Evolutionary conservation across 2,329 filamentous ascomycete genomes (phyloP), one percentile per base, ranked within the genome.

Genomic region (Xylariaceae sp.): DNA sequence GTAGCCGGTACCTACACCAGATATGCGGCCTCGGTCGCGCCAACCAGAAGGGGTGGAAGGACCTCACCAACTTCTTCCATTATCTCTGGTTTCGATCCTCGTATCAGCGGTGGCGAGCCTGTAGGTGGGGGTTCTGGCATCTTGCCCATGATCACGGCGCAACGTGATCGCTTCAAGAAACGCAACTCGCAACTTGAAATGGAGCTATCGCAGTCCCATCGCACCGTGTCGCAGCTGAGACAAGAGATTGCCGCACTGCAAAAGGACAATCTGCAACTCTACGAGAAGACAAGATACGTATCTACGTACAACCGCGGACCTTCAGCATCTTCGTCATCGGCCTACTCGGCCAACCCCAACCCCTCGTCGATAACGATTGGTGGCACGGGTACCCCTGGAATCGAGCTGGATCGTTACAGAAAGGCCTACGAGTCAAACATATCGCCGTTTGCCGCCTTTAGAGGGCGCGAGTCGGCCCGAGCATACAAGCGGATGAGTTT

Each of bases 111-210:
- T 45, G 77, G 80, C 13, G 89, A 91, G 51, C 80, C 87, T 7
- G 81, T 88, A 57, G 89, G 88, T 37, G 81, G 89, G 56, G 90
- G 90, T 1, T 90, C 90, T 0, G 91, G 92, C 10, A 97, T 99
- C 64, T 79, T 99, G 23, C 95, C 94, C 39, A 99, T 99, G 95
- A 89, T 99, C 55, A 96, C 94, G 39, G 94, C 95, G 1, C 95
- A 99, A 76, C 88, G 94, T 62, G 94, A 99, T 75, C 90, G 94
- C 55, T 99, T 97, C 83, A 97, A 97, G 80, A 91, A 96, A 79
- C 90, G 92, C 71, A 97, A 96, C 65, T 78, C 86, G 0, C 89
- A 99, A 72, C 84, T 99, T 18, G 94, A 97, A 75, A 85, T 89
- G 61, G 93, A 97, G 70, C 80, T 97, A 8, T 91, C 92, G 4